Evolutionary conservation across 1,284 basidiomycete genomes (phyloP), one percentile per base, ranked within the genome.

Genomic region (Peniophora sp.): DNA sequence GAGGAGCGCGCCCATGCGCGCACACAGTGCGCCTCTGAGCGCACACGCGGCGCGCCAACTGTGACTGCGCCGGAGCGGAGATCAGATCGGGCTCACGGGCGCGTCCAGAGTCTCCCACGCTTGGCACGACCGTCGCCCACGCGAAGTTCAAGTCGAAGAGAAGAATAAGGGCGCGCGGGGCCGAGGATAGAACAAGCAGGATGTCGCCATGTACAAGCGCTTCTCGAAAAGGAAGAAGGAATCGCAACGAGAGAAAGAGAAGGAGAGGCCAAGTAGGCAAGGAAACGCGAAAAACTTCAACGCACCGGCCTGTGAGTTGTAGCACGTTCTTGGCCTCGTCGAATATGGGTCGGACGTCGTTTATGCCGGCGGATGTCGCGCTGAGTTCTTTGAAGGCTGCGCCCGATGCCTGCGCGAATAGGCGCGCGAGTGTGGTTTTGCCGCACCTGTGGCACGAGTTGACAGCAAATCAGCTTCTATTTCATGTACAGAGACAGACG

Each of bases 301-400:
- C 63, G 22, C 48, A 79, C 86, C 82, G 76, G 49, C 87, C 88
- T 0, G 83, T 84, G 44, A 94, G 65, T 46, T 76, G 72, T 47
- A 94, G 75, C 1, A 77, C 69, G 48, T 78, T 79, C 61, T 84
- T 85, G 0, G 92, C 90, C 60, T 92, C 88, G 54, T 93, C 90
- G 54, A 92, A 85, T 3, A 90, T 73, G 38, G 76, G 75, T 38
- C 89, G 79, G n/a, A 94, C 81, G 47, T 96, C 91, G 34, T 79
- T 79, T 1, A 89, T 81, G 0, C 88, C 86, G 0, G 85, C 81
- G 32, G 76, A 78, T 0, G 87, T 89, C 1, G 87, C 85, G 53
- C 83, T 84, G n/a, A 90, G 67, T 59, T 91, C 88, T 57, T 80
- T 85, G 61, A 89, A 89, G 10, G 79, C 71, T 12, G 78, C 79